These are phyloP conservation scores for Aspergillus sp. DNA, from an alignment of 2,329 filamentous ascomycete species.

Conservation along the genomic window DNA sequence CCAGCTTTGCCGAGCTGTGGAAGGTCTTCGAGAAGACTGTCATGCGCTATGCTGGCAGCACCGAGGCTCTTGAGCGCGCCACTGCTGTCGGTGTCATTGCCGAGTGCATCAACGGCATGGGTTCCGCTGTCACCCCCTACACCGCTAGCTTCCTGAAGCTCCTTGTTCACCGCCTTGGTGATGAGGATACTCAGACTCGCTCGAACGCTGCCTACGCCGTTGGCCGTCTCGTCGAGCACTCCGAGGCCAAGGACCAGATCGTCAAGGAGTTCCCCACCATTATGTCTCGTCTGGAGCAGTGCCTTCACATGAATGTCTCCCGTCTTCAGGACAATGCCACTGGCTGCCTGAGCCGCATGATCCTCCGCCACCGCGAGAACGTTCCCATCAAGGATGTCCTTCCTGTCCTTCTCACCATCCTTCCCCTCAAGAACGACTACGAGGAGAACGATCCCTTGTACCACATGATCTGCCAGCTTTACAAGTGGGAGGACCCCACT, in stretches of 20 bases:
- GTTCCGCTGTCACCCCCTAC: constrained; percentile 75
- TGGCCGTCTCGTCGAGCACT: constrained; percentile 81
- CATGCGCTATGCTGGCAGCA: constrained; percentile 82
- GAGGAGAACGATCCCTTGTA: constrained; percentile 96
- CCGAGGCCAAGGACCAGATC: constrained; percentile 71
- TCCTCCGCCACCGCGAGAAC: constrained; percentile 80
- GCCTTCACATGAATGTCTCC: constrained; percentile 74
- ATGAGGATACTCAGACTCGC: constrained; percentile 88
- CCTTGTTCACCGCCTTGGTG: constrained; percentile 80
- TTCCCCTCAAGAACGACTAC: constrained; percentile 89
- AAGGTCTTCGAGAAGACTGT: constrained; percentile 94
- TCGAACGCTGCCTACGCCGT: constrained; percentile 93
- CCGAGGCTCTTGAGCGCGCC: constrained; percentile 82
- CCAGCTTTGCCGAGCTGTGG: constrained; percentile 83
- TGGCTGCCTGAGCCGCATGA: constrained; percentile 89
- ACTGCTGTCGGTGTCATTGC: constrained; percentile 90
- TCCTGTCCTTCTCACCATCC: constrained; percentile 72
- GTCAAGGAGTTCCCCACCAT: constrained; percentile 75
- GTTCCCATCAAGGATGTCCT: constrained; percentile 81
- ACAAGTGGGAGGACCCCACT: constrained; percentile 51
- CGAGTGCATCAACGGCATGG: constrained; percentile 86
- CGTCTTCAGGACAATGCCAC: constrained; percentile 90
- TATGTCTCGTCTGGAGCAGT: constrained; percentile 80
- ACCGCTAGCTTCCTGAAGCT: constrained; percentile 76
- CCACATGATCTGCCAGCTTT: constrained; percentile 85